Base-by-base conservation (phyloP, 1,284 basidiomycete genomes). In the Cutaneotrichosporon daszewskae region DNA sequence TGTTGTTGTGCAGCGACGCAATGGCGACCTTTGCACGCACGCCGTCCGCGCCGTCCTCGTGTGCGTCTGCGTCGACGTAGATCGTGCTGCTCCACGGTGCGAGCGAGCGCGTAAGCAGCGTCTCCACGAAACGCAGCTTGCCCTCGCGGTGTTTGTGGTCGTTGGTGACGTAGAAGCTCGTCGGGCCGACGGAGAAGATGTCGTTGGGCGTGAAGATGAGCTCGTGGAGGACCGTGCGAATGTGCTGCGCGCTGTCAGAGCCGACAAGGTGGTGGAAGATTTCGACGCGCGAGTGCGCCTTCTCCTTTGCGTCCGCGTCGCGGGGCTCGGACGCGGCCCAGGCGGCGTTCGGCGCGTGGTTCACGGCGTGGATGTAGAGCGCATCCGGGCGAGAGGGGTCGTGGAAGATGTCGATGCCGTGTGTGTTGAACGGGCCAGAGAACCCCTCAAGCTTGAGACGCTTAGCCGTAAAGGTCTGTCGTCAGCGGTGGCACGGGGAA, bases 351-450 rank as follows among this genome's bases (percentile, higher is more conserved):
- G 50, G 50, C 5, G 27, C 26, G 43, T 64, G 62, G 47, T 64
- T 64, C 23, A 64, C 49, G 2, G 62, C 62, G 32, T 60, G 57
- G 26, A 64, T 57, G 55, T 58, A 64, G 29, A 60, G 26, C 1
- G 45, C 38, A 3, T 37, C 16, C 1, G 48, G 32, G 33, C 51
- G 25, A 8, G 29, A 4, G 4, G 55, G 54, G 48, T 59, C 56
- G 32, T 32, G 24, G 37, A 54, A 33, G 29, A 62, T 53, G 45
- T 62, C 62, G 36, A 65, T 56, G n/a, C 62, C 62, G 40, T 65
- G 62, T 2, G 59, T 59, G 17, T 47, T 28, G 40, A 62, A 61
- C 3, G 55, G 47, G 13, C 37, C 47, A n/a, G 24, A 17, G 38
- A 59, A 58, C 14, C 47, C 47, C 5, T 36, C 33, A 9, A 62